Evolutionary conservation across 2,329 filamentous ascomycete species (phyloP).

Genomic region (Ophiostoma piceae): DNA sequence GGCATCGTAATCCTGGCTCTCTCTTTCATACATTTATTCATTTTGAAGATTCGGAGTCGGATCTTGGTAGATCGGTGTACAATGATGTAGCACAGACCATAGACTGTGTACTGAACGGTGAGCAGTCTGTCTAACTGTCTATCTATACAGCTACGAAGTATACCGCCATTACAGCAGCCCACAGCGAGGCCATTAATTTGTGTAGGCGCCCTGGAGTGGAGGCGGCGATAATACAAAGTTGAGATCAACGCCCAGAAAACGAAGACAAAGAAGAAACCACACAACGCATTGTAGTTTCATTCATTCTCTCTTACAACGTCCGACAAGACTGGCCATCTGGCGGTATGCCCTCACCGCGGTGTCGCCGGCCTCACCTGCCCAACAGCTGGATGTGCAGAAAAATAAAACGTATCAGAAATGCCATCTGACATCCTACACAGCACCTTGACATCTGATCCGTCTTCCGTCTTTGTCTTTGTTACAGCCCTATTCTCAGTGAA

Average conservation of each 20-base stretch:
- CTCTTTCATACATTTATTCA: not conserved
- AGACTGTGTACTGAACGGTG: not conserved
- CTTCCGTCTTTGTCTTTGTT: not conserved
- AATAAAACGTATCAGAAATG: not conserved
- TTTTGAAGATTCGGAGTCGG: not conserved
- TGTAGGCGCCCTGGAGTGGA: not conserved
- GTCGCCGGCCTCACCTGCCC: not conserved
- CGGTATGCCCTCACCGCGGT: conserved; percentile 9
- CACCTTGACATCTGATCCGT: not conserved
- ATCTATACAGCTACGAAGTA: too few relatives aligned
- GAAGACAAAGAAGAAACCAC: not conserved
- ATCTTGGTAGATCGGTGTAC: not conserved
- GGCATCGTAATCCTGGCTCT: not conserved
- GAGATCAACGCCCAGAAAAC: not conserved
- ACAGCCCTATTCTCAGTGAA: not conserved
- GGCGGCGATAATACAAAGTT: not conserved
- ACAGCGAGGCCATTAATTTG: not conserved
- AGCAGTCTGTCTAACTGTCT: too few relatives aligned
- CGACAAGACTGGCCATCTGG: not conserved
- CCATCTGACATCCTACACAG: not conserved
- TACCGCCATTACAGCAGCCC: not conserved
- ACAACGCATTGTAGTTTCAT: not conserved
- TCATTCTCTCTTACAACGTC: not conserved
- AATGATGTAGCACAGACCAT: not conserved
- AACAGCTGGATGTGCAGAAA: not conserved